Conservation (phyloP, 257 asterid species). For the Nyctanthes arbortristis region DNA sequence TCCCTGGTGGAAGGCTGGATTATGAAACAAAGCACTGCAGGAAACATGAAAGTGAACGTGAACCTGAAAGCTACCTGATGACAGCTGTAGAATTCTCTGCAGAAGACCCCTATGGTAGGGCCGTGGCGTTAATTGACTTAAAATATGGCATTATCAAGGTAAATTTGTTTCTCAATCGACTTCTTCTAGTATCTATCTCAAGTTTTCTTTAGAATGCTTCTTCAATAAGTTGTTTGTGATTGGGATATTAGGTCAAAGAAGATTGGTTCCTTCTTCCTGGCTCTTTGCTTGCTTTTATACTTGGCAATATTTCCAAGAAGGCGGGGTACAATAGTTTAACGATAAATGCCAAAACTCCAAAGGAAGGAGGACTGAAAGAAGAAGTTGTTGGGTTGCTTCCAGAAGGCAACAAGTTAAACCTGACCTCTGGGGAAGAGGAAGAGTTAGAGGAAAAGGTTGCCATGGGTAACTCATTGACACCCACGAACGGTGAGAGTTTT, state of each 20-base stretch:
- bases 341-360: conserved; percentile 22
- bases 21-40: conserved; percentile 67
- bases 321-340: conserved; percentile 47
- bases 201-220: too few relatives aligned
- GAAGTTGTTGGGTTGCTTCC: conserved; percentile 23
- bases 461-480: conserved; percentile 26
- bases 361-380: conserved; percentile 24
- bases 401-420: conserved; percentile 30
- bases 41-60: conserved; percentile 42
- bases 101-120: conserved; percentile 76
- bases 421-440: conserved; percentile 33
- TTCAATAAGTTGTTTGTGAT: conserved; percentile 13
- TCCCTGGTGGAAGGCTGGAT: conserved; percentile 75
- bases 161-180: conserved; percentile 22
- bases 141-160: conserved; percentile 67
- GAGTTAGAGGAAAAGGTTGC: conserved; percentile 20
- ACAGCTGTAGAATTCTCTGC: conserved; percentile 81
- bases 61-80: conserved; percentile 51
- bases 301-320: conserved; percentile 50
- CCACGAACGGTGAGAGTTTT: conserved; percentile 39
- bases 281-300: conserved; percentile 52
- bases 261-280: conserved; percentile 75
- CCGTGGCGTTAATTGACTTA: conserved; percentile 71
- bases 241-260: conserved; percentile 62
- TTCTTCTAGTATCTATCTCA: too few relatives aligned